Evolutionary conservation across 495 filamentous ascomycete species (phyloP), one percentile per base, ranked within the genome.

Genomic region (Penicillium argentinense): DNA sequence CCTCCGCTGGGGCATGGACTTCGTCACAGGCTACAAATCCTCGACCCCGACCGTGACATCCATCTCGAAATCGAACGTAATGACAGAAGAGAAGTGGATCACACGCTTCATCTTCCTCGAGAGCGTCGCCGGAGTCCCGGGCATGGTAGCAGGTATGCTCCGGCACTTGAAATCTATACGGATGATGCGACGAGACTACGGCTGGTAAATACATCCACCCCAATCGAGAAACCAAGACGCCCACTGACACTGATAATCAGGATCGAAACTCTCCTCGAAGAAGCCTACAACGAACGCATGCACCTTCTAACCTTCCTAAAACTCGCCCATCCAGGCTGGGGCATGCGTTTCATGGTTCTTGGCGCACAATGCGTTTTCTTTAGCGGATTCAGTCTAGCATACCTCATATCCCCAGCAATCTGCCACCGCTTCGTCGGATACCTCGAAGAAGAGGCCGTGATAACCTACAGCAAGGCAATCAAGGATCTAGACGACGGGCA

Each of bases 381-480:
- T 79, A 98, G 97, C 67, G 81, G 82, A 49, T 81, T 98, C 62
- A 96, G 97, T 78, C 21, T 96, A 33, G 77, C 85, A 34, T 98
- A 97, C 70, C 80, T 98, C 21, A 66, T 96, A 39, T 91, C 88
- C 0, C 92, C 93, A 2, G 82, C 85, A 32, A 95, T 89, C 53
- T 91, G 85, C 57, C 93, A 98, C 67, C 87, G 93, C 34, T 98
- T 98, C 62, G 92, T 97, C 37, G 93, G 93, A 2, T 97, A 97
- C 54, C 79, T 97, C 23, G 95, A 97, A 63, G 93, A 97, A 67
- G 93, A 98, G 59, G 95, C 95, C 1, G 91, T 97, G 3, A 79
- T 96, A 54, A 98, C 95, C 2, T 98, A 98, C 72, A 89, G 89
- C 0, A 82, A 90, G 8, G 84, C 84, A 45, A 88, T 98, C 57